Evolutionary conservation across 2,329 filamentous ascomycete species (phyloP), one percentile per base, ranked within the genome.

Genomic region (Exophiala sp.): DNA sequence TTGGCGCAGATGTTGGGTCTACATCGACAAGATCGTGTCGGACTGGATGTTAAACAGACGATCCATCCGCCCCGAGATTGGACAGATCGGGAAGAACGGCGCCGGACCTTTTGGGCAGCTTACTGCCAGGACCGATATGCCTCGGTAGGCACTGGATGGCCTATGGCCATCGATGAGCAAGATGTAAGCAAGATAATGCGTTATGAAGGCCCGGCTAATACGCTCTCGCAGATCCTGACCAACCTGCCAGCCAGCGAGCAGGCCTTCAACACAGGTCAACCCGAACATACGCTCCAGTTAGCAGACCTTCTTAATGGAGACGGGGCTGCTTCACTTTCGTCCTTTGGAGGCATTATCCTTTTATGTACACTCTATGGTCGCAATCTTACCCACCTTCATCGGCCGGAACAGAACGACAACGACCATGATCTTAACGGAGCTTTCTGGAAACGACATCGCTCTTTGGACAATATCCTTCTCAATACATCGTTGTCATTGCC

Each of bases 91-190:
- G 93, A 97, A 70, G 93, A 98, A 66, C 78, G 93, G 58, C 79
- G 93, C 45, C 79, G 93, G 57, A 95, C 89, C 0, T 97, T 97
- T 60, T 98, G 93, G 93, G 85, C 93, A 81, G 81, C 86, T 2
- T 97, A 95, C 63, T 88, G 85, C 60, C 74, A 89, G 56, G 93
- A 97, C 64, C 81, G 93, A 45, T 97, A 95, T 68, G 87, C 89
- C 4, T 96, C 89, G 62, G 93, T 96, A 49, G 93, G 93, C 27
- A 97, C 93, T 1, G 93, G 93, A 5, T 97, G 93, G 93, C 93
- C 93, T 1, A 91, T 97, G 86, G 82, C 80, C 0, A 80, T 97
- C 47, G 91, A 97, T 58, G 93, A 98, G 69, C 80, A 79, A 64
- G 93, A 98, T 66, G 79, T 82, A 61, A 11, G 48, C 49, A 16